Conservation (phyloP, 345 rosid genomes). For the Balakata baccata region DNA sequence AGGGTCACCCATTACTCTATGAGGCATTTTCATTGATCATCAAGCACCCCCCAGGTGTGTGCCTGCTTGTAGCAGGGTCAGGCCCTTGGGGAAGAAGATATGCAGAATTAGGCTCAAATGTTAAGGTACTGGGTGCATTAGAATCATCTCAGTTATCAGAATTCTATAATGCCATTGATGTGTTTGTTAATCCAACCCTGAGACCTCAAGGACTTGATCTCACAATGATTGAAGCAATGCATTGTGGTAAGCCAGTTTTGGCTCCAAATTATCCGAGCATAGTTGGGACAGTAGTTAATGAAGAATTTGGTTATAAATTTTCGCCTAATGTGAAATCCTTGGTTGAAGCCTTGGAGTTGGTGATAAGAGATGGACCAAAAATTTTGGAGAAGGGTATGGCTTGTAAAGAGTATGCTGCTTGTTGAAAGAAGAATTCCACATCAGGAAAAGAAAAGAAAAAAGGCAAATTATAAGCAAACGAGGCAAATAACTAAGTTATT, state of each 20-base stretch:
- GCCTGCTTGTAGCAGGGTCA: conserved; percentile 60
- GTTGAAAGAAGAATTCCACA: no score
- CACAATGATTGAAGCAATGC: conserved; percentile 71
- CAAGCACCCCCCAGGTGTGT: conserved; percentile 35
- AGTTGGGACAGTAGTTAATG: conserved; percentile 54
- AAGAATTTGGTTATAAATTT: conserved; percentile 56
- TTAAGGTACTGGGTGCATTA: conserved; percentile 53
- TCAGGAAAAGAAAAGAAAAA: no score
- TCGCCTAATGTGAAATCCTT: conserved; percentile 65
- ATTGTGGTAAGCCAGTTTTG: conserved; percentile 65
- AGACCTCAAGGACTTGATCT: conserved; percentile 72
- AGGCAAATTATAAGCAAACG: no score
- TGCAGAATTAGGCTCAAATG: conserved; percentile 48
- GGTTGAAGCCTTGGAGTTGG: conserved; percentile 48
- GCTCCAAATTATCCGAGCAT: conserved; percentile 68
- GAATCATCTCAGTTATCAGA: conserved; percentile 49
- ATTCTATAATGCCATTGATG: conserved; percentile 60
- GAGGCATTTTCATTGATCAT: conserved; percentile 50
- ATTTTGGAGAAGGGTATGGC: conserved; percentile 50
- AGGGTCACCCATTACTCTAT: conserved; percentile 65
- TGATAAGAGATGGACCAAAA: conserved; percentile 45
- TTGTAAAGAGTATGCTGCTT: conserved; percentile 42
- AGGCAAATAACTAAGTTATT: no score
- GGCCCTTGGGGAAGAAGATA: conserved; percentile 74
- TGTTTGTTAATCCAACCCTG: conserved; percentile 69